Conservation (phyloP, 352 stramenopile genomes). For the Peronospora belbahrii region DNA sequence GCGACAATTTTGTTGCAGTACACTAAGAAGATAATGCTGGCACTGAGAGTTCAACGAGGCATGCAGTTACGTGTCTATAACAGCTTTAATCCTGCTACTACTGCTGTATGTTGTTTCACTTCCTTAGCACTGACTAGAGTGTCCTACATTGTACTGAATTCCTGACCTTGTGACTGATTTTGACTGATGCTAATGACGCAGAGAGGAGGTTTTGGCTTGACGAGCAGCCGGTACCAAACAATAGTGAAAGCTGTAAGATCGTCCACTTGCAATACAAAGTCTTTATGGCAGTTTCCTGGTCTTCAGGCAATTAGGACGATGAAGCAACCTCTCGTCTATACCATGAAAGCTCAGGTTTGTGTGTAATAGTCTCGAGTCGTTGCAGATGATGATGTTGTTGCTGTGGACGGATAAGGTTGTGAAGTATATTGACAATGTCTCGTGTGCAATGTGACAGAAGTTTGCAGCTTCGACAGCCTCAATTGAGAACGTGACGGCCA, state of each 20-base stretch:
- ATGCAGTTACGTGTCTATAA: too few relatives aligned
- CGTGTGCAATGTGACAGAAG: conserved; percentile 26
- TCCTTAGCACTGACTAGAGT: not conserved
- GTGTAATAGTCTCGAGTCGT: not conserved
- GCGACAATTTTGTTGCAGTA: too few relatives aligned
- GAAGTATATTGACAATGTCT: conserved; percentile 3
- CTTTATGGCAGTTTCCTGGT: conserved; percentile 33
- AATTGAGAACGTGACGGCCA: conserved; percentile 75
- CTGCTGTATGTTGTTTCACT: conserved; percentile 9
- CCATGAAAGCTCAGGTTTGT: conserved; percentile 65
- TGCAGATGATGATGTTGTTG: conserved; percentile 8
- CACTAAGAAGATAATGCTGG: too few relatives aligned
- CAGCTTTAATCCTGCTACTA: too few relatives aligned
- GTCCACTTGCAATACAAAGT: conserved; percentile 22
- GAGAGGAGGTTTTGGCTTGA: conserved; percentile 20
- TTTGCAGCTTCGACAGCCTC: conserved; percentile 47
- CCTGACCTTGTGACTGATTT: conserved; percentile 7
- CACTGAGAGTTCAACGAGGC: too few relatives aligned
- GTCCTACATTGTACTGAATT: conserved; percentile 1
- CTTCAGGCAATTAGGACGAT: conserved; percentile 16
- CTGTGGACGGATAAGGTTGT: not conserved
- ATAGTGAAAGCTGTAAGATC: conserved; percentile 35
- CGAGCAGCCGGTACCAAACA: conserved; percentile 51
- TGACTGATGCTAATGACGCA: conserved; percentile 6
- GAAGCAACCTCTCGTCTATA: conserved; percentile 53